These are phyloP conservation scores for Antitrichia curtipendula DNA, from an alignment of 225 moss, liverwort and hornwort genomes.

Conservation along the genomic window DNA sequence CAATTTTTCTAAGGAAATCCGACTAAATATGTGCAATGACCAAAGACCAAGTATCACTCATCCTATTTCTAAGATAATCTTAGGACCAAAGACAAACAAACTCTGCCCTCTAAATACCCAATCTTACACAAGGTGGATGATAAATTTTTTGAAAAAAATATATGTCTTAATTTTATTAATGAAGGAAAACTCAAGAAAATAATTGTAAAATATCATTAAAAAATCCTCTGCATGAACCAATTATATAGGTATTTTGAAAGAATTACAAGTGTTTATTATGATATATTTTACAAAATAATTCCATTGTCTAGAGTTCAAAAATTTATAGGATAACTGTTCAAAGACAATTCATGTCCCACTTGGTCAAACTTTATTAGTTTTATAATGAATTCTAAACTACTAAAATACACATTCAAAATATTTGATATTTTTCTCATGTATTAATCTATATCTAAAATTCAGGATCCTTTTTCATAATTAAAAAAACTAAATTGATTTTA, in stretches of 20 bases:
- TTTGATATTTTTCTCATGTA: background rate
- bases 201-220: background rate
- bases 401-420: background rate
- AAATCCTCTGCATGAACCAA: background rate
- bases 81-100: too few relatives aligned
- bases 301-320: background rate
- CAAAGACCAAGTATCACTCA: background rate
- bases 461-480: background rate
- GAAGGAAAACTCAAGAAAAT: background rate
- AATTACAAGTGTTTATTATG: background rate
- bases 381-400: background rate
- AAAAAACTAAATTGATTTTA: background rate
- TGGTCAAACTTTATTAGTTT: background rate
- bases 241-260: background rate
- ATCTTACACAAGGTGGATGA: background rate
- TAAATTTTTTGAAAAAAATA: background rate
- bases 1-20: accelerated
- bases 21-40: background rate
- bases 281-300: background rate
- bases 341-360: background rate
- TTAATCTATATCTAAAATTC: background rate
- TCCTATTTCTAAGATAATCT: background rate
- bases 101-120: accelerated
- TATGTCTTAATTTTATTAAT: accelerated
- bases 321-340: background rate